phyloP scores from a whole-genome alignment of 139 green algal species.

The Tetratostichococcus sp. region DNA sequence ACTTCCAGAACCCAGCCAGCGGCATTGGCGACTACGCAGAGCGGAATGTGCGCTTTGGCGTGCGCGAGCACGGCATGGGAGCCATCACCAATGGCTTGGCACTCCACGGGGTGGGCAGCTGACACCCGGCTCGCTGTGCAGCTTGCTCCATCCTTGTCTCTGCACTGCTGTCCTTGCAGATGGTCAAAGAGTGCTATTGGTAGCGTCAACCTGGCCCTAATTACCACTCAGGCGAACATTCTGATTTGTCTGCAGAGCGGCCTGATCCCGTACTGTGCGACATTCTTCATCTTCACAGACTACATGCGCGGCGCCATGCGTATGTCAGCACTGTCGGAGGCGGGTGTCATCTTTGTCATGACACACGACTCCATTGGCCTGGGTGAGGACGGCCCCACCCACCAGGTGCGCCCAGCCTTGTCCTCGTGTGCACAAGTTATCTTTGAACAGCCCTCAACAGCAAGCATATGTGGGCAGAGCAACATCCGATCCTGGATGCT shows the following conservation, averaged over 20 bases:
- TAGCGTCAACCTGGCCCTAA: too few species aligned
- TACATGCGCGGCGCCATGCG: conserved; percentile 98
- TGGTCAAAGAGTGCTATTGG: too few species aligned
- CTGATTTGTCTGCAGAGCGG: conserved; percentile 46
- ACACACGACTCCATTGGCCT: conserved; percentile 99
- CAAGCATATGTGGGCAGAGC: too few species aligned
- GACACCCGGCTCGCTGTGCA: too few species aligned
- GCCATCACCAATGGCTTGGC: conserved; percentile 95
- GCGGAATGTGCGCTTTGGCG: conserved; percentile 96
- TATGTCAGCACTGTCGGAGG: conserved; percentile 87
- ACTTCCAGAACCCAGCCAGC: conserved; percentile 12
- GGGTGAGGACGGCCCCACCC: conserved; percentile 98
- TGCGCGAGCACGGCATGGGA: conserved; percentile 98
- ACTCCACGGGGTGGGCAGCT: conserved; percentile 63
- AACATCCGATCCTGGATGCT: too few species aligned
- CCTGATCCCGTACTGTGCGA: conserved; percentile 96
- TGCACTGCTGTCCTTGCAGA: too few species aligned
- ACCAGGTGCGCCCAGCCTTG: conserved; percentile 70
- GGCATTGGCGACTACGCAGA: conserved; percentile 59
- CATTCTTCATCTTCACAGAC: conserved; percentile 99
- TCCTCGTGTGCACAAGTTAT: too few species aligned
- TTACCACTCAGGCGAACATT: too few species aligned
- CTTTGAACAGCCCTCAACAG: too few species aligned
- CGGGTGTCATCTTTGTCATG: conserved; percentile 93
- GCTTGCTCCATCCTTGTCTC: too few species aligned